Conservation (phyloP, 129 eudicot genomes). For the Centella asiatica region DNA sequence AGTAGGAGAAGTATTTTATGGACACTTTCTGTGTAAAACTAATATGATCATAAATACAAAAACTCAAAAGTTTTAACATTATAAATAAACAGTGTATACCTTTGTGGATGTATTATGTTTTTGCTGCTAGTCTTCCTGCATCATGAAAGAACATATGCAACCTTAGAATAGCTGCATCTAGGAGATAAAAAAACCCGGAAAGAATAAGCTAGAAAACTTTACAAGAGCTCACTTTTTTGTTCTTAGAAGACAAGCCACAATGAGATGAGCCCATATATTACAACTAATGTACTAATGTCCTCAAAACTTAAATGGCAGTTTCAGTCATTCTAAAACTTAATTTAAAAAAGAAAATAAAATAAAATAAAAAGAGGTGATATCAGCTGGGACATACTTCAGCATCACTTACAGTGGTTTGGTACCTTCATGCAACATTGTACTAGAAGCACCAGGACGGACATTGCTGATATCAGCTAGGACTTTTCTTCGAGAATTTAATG, state of each 20-base stretch:
- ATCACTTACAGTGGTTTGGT: constrained; percentile 35
- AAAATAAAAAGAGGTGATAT: too few species aligned
- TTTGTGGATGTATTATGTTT: constrained; percentile 15
- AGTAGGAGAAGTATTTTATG: too few species aligned
- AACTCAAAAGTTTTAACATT: neutral
- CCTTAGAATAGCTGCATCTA: constrained; percentile 7
- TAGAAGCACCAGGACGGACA: constrained; percentile 24
- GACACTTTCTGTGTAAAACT: too few species aligned
- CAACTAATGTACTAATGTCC: too few species aligned
- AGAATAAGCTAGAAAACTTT: neutral
- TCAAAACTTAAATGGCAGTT: neutral
- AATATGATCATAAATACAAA: neutral
- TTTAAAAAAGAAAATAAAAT: neutral
- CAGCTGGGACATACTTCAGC: too few species aligned
- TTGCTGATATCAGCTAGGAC: constrained; percentile 83
- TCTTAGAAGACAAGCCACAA: constrained; percentile 13
- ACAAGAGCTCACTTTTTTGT: neutral
- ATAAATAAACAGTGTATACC: constrained; percentile 21
- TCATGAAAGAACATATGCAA: constrained; percentile 9
- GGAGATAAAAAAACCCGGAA: neutral
- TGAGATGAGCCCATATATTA: neutral
- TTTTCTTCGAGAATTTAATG: constrained; percentile 44
- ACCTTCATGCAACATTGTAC: constrained; percentile 20
- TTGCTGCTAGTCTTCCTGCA: constrained; percentile 39
- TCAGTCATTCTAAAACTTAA: neutral